phyloP scores from a whole-genome alignment of 2,329 filamentous ascomycete genomes.

The Ceratocystis papillata region DNA sequence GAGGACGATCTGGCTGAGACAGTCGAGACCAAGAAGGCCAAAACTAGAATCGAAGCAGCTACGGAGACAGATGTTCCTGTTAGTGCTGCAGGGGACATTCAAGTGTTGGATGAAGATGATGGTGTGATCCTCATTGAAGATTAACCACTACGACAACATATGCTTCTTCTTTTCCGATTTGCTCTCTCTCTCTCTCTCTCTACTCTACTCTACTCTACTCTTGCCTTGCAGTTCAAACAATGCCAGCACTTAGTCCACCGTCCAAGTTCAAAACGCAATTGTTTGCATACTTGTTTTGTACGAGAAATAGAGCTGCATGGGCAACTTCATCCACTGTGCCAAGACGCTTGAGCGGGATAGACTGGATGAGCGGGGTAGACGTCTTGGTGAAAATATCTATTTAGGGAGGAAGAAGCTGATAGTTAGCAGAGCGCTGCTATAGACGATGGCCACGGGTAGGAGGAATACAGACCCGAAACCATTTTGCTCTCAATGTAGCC shows the following conservation, averaged over 20 bases:
- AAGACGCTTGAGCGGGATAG: constrained; percentile 42
- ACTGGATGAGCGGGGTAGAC: constrained; percentile 6
- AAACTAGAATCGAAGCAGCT: constrained; percentile 27
- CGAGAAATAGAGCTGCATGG: constrained; percentile 70
- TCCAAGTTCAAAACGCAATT: constrained; percentile 81
- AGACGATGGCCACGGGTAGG: neutral
- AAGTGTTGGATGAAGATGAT: constrained; percentile 29
- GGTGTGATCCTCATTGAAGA: constrained; percentile 41
- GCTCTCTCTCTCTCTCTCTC: neutral
- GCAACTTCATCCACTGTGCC: constrained; percentile 62
- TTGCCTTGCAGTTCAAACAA: constrained; percentile 31
- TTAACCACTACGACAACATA: constrained; percentile 15
- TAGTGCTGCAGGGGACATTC: constrained; percentile 26
- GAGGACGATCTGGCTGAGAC: constrained; percentile 27
- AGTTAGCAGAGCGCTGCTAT: neutral
- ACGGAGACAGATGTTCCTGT: neutral
- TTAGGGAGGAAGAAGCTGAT: neutral
- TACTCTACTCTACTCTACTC: neutral
- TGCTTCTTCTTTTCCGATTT: neutral
- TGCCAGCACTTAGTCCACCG: constrained; percentile 62
- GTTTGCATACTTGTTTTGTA: constrained; percentile 68
- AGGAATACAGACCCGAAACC: constrained; percentile 49
- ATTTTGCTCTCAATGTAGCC: constrained; percentile 76
- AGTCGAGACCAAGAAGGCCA: constrained; percentile 41
- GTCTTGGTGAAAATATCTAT: constrained; percentile 18